Evolutionary conservation across 2,329 filamentous ascomycete genomes (phyloP).

Genomic region (Fusarium sp.): DNA sequence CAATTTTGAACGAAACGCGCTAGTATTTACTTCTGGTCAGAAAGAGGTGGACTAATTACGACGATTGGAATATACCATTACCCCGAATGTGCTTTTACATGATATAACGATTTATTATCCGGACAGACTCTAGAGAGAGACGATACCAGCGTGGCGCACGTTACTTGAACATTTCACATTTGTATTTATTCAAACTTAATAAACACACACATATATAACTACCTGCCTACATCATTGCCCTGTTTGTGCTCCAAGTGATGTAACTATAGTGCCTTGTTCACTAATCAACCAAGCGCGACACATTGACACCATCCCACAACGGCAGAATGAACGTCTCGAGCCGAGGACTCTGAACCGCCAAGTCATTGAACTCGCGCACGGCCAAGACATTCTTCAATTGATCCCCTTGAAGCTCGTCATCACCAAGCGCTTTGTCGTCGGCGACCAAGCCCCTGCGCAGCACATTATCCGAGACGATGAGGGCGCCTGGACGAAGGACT

Average conservation of each 20-base stretch:
- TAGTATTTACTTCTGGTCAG: background rate
- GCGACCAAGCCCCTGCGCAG: slow-evolving; percentile 63
- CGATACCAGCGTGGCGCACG: slow-evolving; percentile 12
- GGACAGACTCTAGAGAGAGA: slow-evolving; percentile 17
- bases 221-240: background rate
- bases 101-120: slow-evolving; percentile 32
- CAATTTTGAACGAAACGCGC: background rate
- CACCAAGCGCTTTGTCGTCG: slow-evolving; percentile 47
- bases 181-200: slow-evolving; percentile 18
- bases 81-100: slow-evolving; percentile 19
- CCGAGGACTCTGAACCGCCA: slow-evolving; percentile 50
- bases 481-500: slow-evolving; percentile 61
- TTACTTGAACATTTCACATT: slow-evolving; percentile 2
- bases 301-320: slow-evolving; percentile 58
- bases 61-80: slow-evolving; percentile 23
- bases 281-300: slow-evolving; percentile 57
- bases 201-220: slow-evolving; percentile 11
- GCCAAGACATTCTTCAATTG: slow-evolving; percentile 43
- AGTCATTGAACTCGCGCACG: slow-evolving; percentile 54
- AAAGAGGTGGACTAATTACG: slow-evolving; percentile 23
- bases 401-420: slow-evolving; percentile 36
- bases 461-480: slow-evolving; percentile 68
- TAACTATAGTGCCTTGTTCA: background rate
- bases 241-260: background rate
- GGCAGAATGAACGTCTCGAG: slow-evolving; percentile 58